Evolutionary conservation across 306 rosid genomes (phyloP).

Genomic region (Cicer cuneatum): DNA sequence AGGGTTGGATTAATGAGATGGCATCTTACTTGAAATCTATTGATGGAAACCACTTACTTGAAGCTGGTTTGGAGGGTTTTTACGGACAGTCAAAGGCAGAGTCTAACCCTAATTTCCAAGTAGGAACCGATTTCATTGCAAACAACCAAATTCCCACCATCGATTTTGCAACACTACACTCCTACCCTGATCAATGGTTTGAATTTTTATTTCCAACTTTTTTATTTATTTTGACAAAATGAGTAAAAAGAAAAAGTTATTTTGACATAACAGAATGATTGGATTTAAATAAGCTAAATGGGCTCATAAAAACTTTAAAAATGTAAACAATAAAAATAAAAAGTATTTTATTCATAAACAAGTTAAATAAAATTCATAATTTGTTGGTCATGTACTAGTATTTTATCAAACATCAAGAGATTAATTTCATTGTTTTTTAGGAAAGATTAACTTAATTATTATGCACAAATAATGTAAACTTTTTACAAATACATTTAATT

Average conservation of each 20-base stretch:
- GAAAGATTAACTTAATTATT: too few species aligned
- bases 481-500: too few species aligned
- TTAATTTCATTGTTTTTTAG: too few species aligned
- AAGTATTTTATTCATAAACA: too few species aligned
- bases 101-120: slow-evolving; percentile 64
- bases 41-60: slow-evolving; percentile 86
- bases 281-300: not conserved
- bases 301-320: too few species aligned
- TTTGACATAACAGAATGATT: not conserved
- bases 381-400: too few species aligned
- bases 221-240: too few species aligned
- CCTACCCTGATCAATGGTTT: slow-evolving; percentile 93
- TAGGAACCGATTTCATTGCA: slow-evolving; percentile 88
- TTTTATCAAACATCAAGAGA: too few species aligned
- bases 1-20: slow-evolving; percentile 95
- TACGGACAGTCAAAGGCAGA: slow-evolving; percentile 66
- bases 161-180: slow-evolving; percentile 87
- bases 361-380: too few species aligned
- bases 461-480: too few species aligned
- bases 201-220: not conserved
- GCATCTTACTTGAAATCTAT: slow-evolving; percentile 85
- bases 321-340: too few species aligned
- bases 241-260: too few species aligned
- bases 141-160: slow-evolving; percentile 84
- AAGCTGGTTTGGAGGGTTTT: slow-evolving; percentile 91